Percentiles rank a stretch among this genome's conserved stretches.
Conservation (phyloP, 768 basidiomycete species). For the Phlebiopsis gigantea region DNA sequence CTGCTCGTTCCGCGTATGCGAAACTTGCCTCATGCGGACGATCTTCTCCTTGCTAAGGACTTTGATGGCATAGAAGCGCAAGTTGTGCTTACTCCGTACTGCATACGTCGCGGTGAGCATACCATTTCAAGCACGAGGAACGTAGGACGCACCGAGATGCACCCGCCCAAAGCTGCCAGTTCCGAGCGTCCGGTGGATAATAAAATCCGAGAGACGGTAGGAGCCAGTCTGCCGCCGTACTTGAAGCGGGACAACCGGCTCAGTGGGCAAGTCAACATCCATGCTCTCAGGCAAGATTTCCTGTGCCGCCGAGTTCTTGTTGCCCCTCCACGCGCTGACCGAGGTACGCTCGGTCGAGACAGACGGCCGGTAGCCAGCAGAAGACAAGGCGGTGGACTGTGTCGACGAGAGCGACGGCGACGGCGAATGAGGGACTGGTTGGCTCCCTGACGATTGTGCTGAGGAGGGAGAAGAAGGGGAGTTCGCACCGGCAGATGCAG, state of each 20-base stretch:
- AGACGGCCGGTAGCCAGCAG: slow-evolving; percentile 51
- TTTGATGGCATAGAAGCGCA: slow-evolving; percentile 96
- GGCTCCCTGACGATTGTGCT: too few species aligned
- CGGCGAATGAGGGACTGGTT: too few species aligned
- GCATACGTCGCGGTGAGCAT: slow-evolving; percentile 1
- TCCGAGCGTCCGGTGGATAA: slow-evolving; percentile 78
- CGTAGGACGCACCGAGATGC: slow-evolving; percentile 57
- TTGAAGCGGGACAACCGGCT: slow-evolving; percentile 26
- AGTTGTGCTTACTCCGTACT: slow-evolving; percentile 91
- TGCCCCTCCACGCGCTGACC: slow-evolving; percentile 32
- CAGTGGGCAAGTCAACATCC: slow-evolving; percentile 7
- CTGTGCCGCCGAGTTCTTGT: slow-evolving; percentile 25
- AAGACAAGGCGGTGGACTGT: slow-evolving; percentile 11
- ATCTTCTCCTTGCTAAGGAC: slow-evolving; percentile 92
- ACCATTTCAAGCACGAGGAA: not conserved
- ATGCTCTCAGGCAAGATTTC: slow-evolving; percentile 1
- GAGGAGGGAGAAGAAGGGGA: slow-evolving; percentile 6
- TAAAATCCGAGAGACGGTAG: slow-evolving; percentile 73
- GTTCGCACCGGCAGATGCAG: slow-evolving; percentile 12
- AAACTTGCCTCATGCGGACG: slow-evolving; percentile 88
- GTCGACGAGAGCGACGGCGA: slow-evolving; percentile 18
- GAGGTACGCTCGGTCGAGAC: slow-evolving; percentile 69
- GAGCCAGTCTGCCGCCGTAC: slow-evolving; percentile 52
- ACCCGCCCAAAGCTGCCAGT: slow-evolving; percentile 99
- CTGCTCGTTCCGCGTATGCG: slow-evolving; percentile 96